Percentiles rank a stretch among this genome's conserved stretches.
Conservation (phyloP, 805 yeast species). For the Candida quercuum region DNA sequence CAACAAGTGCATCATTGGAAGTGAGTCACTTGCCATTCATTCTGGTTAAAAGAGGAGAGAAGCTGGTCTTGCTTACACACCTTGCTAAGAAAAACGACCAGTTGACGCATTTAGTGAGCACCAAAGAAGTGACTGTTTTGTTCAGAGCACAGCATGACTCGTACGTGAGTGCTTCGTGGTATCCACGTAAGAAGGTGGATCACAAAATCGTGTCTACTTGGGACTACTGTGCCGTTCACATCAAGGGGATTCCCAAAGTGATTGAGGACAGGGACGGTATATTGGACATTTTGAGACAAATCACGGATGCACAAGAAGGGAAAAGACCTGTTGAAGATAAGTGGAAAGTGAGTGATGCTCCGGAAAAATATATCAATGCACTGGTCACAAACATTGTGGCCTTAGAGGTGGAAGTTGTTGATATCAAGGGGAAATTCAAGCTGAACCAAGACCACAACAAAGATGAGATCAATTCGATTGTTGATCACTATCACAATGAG, state of each 20-base stretch:
- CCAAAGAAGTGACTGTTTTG: constrained; percentile 40
- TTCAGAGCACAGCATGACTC: constrained; percentile 44
- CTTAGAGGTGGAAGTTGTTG: constrained; percentile 43
- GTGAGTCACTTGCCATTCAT: constrained; percentile 58
- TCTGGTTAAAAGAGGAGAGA: constrained; percentile 29
- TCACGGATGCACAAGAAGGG: constrained; percentile 44
- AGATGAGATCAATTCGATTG: constrained; percentile 46
- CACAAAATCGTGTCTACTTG: constrained; percentile 68
- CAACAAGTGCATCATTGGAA: constrained; percentile 29
- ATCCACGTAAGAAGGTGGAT: constrained; percentile 47
- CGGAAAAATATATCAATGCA: constrained; percentile 37
- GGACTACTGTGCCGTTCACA: constrained; percentile 57
- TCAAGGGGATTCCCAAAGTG: constrained; percentile 43
- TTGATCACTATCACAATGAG: constrained; percentile 40
- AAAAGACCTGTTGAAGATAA: constrained; percentile 20
- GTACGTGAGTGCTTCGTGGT: constrained; percentile 57
- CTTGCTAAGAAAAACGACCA: constrained; percentile 50
- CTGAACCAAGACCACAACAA: constrained; percentile 45
- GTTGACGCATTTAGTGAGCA: constrained; percentile 31
- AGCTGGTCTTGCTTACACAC: constrained; percentile 45
- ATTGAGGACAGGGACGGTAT: constrained; percentile 43
- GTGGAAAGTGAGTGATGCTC: constrained; percentile 59
- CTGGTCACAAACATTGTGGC: constrained; percentile 51
- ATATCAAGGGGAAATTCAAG: constrained; percentile 49
- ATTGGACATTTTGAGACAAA: constrained; percentile 34